A percentile compares a stretch with the other conserved stretches of the same genome.
These are phyloP conservation scores for Cladophialophora carrionii DNA, from an alignment of 2,329 filamentous ascomycete species.

Conservation along the genomic window DNA sequence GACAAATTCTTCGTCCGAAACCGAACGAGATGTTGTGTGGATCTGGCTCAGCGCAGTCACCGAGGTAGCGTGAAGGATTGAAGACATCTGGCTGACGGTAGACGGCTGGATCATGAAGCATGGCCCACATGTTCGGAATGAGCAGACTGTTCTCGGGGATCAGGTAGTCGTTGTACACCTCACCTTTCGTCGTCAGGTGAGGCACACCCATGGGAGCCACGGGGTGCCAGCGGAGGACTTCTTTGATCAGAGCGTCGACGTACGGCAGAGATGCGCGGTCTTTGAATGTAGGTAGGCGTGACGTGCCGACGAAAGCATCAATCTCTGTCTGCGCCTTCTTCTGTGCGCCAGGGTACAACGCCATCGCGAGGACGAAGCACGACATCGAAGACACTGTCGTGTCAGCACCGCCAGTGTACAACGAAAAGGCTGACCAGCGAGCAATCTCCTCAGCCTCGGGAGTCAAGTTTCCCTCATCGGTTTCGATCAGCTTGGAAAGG, in stretches of 20 bases:
- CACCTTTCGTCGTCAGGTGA: conserved; percentile 48
- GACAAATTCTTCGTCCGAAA: conserved; percentile 58
- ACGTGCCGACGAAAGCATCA: conserved; percentile 47
- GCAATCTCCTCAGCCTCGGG: conserved; percentile 43
- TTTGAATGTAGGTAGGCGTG: conserved; percentile 44
- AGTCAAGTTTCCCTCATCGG: conserved; percentile 41
- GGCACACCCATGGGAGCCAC: conserved; percentile 43
- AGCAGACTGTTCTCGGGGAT: conserved; percentile 52
- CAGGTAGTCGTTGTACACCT: conserved; percentile 54
- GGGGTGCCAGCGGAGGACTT: conserved; percentile 45
- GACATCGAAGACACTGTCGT: conserved; percentile 50
- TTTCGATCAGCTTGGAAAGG: conserved; percentile 47
- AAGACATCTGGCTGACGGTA: conserved; percentile 48
- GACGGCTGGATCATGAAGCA: conserved; percentile 43
- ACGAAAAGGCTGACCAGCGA: conserved; percentile 50
- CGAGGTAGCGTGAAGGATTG: conserved; percentile 50
- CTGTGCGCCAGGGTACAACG: conserved; percentile 55
- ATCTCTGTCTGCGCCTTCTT: conserved; percentile 51
- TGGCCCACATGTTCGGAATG: conserved; percentile 36
- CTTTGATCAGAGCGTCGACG: conserved; percentile 47
- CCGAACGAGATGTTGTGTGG: conserved; percentile 58
- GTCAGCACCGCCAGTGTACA: conserved; percentile 51
- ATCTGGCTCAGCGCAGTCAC: conserved; percentile 45
- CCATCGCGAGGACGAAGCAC: conserved; percentile 57
- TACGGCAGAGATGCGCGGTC: conserved; percentile 48